Conservation (phyloP, 306 rosid genomes). For the Glycine latifolia region DNA sequence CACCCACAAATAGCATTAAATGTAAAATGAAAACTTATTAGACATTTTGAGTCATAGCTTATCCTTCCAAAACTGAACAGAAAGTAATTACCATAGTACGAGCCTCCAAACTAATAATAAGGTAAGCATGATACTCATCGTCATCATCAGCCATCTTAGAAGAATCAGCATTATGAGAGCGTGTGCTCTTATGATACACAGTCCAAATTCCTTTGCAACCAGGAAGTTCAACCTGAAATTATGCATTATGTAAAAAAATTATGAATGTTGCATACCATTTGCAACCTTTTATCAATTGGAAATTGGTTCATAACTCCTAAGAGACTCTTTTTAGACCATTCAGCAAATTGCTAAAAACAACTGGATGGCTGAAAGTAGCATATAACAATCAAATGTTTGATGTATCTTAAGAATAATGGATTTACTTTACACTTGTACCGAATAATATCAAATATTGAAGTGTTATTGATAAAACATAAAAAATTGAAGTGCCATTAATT, state of each 20-base stretch:
- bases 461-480: slow-evolving; percentile 1
- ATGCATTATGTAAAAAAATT: slow-evolving; percentile 17
- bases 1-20: slow-evolving; percentile 33
- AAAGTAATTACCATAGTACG: slow-evolving; percentile 85
- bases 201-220: slow-evolving; percentile 99
- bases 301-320: slow-evolving; percentile 13
- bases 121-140: slow-evolving; percentile 94
- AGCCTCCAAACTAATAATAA: slow-evolving; percentile 94
- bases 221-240: slow-evolving; percentile 86
- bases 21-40: slow-evolving; percentile 18
- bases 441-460: slow-evolving; percentile 25
- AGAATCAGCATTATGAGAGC: slow-evolving; percentile 71
- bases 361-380: slow-evolving; percentile 21
- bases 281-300: slow-evolving; percentile 19
- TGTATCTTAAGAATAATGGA: slow-evolving; percentile 7
- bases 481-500: slow-evolving; percentile 15
- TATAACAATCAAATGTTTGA: slow-evolving; percentile 32
- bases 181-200: slow-evolving; percentile 93
- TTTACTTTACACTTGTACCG: slow-evolving; percentile 11
- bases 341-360: slow-evolving; percentile 28
- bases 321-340: slow-evolving; percentile 19
- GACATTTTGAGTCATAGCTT: slow-evolving; percentile 22
- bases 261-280: slow-evolving; percentile 3
- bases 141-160: slow-evolving; percentile 71
- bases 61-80: slow-evolving; percentile 26